phyloP scores from a whole-genome alignment of 1,284 basidiomycete species.

The Calocybe gambosa region DNA sequence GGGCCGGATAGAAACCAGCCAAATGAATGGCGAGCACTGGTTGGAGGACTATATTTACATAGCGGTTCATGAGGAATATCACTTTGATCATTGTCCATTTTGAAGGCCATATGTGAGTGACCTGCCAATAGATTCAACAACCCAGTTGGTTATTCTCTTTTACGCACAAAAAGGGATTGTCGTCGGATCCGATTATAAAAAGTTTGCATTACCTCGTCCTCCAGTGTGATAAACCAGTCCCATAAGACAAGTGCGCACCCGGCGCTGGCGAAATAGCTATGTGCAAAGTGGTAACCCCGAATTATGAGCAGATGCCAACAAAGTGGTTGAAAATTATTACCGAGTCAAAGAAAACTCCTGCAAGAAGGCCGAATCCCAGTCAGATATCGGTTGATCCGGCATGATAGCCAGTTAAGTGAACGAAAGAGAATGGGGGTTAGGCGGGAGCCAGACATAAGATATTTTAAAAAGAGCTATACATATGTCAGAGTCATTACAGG shows the following conservation, averaged over 20 bases:
- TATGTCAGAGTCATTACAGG: background rate
- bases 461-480: background rate
- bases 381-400: background rate
- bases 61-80: conserved; percentile 18
- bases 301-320: no score
- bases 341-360: background rate
- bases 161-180: no score
- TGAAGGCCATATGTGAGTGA: conserved; percentile 17
- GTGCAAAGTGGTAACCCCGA: background rate
- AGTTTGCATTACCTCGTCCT: conserved; percentile 13
- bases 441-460: no score
- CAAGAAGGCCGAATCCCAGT: background rate
- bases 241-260: conserved; percentile 14
- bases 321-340: background rate
- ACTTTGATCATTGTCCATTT: conserved; percentile 15
- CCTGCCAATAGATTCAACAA: conserved; percentile 1
- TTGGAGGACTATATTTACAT: conserved; percentile 15
- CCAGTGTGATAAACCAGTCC: conserved; percentile 18
- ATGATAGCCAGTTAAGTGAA: background rate
- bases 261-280: conserved; percentile 7
- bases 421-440: background rate
- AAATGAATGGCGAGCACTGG: conserved; percentile 8
- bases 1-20: conserved; percentile 5
- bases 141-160: no score
- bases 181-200: background rate